Evolutionary conservation across 192 early-diverging fungal species (phyloP).

Genomic region (Geranomyces variabilis): DNA sequence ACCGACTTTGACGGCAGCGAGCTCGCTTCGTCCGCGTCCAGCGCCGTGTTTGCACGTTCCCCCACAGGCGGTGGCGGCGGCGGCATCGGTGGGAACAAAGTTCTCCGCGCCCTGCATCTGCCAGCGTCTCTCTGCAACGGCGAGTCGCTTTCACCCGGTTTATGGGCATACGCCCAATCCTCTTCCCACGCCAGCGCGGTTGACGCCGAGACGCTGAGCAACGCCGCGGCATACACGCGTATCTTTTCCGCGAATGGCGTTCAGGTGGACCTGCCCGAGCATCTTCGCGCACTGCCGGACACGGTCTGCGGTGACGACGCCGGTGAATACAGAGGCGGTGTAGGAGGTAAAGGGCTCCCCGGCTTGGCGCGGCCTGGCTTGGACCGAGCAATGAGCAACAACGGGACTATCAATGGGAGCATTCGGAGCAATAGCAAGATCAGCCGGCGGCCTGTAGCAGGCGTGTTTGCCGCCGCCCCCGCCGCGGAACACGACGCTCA

Average conservation of each 20-base stretch:
- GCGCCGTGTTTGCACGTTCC: neutral
- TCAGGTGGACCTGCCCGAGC: constrained; percentile 18
- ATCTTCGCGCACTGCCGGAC: constrained; percentile 7
- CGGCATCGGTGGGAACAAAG: neutral
- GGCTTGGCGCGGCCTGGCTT: constrained; percentile 9
- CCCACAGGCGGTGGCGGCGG: neutral
- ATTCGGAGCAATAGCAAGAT: neutral
- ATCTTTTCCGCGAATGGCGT: constrained; percentile 10
- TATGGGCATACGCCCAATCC: constrained; percentile 20
- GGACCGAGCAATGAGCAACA: neutral
- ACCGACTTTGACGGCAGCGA: neutral
- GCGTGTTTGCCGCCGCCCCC: constrained; percentile 1
- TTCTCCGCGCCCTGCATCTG: constrained; percentile 12
- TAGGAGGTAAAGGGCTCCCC: constrained; percentile 14
- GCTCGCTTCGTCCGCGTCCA: neutral
- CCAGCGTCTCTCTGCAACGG: constrained; percentile 7
- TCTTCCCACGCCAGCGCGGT: neutral
- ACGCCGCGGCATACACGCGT: constrained; percentile 19
- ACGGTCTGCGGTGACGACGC: neutral
- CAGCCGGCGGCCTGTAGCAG: constrained; percentile 14
- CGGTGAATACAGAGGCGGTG: no score
- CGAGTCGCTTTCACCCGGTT: constrained; percentile 13
- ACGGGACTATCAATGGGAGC: neutral
- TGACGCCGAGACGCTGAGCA: constrained; percentile 5
- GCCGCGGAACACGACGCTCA: neutral